Conservation (phyloP, 495 filamentous ascomycete genomes). For the Hypomontagnella monticulosa region DNA sequence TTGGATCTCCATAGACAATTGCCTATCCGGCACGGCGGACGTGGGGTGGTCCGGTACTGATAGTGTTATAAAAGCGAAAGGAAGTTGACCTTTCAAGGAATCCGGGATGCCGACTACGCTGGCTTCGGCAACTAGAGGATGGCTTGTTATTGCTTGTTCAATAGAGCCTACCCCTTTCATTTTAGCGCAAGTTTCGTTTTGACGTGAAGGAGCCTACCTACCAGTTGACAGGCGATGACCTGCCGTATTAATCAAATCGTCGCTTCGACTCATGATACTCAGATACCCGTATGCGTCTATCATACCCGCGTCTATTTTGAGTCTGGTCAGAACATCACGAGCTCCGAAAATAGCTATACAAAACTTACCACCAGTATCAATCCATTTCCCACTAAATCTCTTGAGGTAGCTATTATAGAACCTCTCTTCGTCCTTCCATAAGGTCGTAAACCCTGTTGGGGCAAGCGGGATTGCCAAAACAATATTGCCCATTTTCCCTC, state of each 20-base stretch:
- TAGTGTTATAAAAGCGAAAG: conserved; percentile 85
- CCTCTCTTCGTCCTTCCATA: conserved; percentile 84
- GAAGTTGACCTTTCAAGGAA: conserved; percentile 84
- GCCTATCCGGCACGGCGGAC: conserved; percentile 55
- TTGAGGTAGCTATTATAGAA: conserved; percentile 85
- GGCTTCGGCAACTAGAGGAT: conserved; percentile 79
- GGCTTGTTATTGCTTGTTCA: conserved; percentile 87
- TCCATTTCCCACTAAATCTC: conserved; percentile 79
- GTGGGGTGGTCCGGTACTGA: conserved; percentile 58
- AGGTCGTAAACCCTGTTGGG: conserved; percentile 82
- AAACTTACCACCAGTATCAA: conserved; percentile 76
- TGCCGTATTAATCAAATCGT: conserved; percentile 96
- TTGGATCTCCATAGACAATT: conserved; percentile 66
- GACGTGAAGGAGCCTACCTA: conserved; percentile 46
- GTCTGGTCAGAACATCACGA: conserved; percentile 16
- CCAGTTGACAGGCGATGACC: conserved; percentile 92
- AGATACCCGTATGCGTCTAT: conserved; percentile 85
- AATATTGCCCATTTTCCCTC: conserved; percentile 88
- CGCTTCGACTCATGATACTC: conserved; percentile 83
- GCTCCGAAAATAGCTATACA: neutral
- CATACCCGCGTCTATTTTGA: conserved; percentile 75
- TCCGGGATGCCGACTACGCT: conserved; percentile 89
- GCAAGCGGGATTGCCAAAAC: conserved; percentile 83
- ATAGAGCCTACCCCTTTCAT: conserved; percentile 67
- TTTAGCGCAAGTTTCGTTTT: conserved; percentile 1